These are phyloP conservation scores for Pleurotus salmoneostramineus DNA, from an alignment of 768 basidiomycete species.

Conservation along the genomic window DNA sequence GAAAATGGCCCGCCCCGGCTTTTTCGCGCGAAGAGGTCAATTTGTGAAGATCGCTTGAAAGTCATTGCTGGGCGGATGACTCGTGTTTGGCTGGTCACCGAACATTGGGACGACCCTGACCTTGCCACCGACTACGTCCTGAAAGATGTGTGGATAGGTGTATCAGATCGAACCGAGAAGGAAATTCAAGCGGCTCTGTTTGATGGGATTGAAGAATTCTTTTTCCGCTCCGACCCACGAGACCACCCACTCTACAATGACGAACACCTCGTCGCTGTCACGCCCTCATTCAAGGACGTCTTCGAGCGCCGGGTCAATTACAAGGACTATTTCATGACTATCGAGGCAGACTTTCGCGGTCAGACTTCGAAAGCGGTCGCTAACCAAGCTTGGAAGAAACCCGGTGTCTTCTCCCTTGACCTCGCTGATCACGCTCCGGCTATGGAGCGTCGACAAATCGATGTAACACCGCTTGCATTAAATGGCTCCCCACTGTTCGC, in stretches of 20 bases:
- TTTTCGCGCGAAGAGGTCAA: neutral
- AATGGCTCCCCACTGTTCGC: neutral
- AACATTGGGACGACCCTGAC: slow-evolving; percentile 7
- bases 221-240: neutral
- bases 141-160: slow-evolving; percentile 17
- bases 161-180: slow-evolving; percentile 4
- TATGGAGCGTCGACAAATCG: too few relatives aligned
- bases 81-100: slow-evolving; percentile 11
- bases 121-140: slow-evolving; percentile 2
- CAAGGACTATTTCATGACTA: neutral
- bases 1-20: neutral
- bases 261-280: neutral
- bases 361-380: neutral
- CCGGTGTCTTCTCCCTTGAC: neutral
- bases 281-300: neutral
- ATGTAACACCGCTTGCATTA: neutral
- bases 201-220: neutral
- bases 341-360: neutral
- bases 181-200: slow-evolving; percentile 14
- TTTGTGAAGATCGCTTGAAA: neutral
- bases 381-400: neutral
- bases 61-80: slow-evolving; percentile 9
- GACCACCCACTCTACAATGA: neutral
- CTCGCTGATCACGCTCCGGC: too few relatives aligned
- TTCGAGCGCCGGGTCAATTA: neutral